These are phyloP conservation scores for Aspergillus quadrilineatus DNA, from an alignment of 2,329 filamentous ascomycete genomes.

Conservation along the genomic window DNA sequence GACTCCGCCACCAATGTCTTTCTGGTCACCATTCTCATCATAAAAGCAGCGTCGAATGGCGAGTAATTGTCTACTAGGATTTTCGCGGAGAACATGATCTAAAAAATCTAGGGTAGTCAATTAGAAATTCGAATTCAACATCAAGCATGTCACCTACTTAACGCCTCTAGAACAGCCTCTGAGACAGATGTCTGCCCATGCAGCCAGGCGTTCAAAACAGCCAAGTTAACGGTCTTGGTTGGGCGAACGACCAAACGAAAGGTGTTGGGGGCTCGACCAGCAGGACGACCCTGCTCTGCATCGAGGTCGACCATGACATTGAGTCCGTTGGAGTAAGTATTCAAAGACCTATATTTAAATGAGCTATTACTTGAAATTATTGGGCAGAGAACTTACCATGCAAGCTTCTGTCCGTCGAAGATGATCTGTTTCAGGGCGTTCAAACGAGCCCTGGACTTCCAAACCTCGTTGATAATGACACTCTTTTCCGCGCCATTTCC, in stretches of 20 bases:
- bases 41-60: conserved; percentile 85
- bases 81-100: conserved; percentile 82
- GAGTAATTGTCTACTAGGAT: conserved; percentile 66
- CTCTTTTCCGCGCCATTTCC: conserved; percentile 63
- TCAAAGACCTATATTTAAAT: conserved; percentile 37
- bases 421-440: conserved; percentile 63
- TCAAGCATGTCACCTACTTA: conserved; percentile 55
- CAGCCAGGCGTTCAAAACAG: conserved; percentile 66
- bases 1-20: conserved; percentile 62
- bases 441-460: conserved; percentile 65
- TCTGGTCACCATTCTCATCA: conserved; percentile 50
- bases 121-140: background rate
- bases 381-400: conserved; percentile 62
- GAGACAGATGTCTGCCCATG: conserved; percentile 60
- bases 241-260: conserved; percentile 63
- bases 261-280: conserved; percentile 43
- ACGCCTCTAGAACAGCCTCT: conserved; percentile 69
- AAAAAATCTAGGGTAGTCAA: conserved; percentile 62
- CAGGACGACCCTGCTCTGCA: conserved; percentile 54
- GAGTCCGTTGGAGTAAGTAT: conserved; percentile 45
- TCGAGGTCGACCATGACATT: conserved; percentile 71
- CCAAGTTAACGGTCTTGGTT: conserved; percentile 68
- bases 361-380: conserved; percentile 32
- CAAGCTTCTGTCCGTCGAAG: conserved; percentile 79
- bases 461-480: conserved; percentile 71